Conservation (phyloP, 2,329 filamentous ascomycete genomes). For the Juglanconis oblonga region DNA sequence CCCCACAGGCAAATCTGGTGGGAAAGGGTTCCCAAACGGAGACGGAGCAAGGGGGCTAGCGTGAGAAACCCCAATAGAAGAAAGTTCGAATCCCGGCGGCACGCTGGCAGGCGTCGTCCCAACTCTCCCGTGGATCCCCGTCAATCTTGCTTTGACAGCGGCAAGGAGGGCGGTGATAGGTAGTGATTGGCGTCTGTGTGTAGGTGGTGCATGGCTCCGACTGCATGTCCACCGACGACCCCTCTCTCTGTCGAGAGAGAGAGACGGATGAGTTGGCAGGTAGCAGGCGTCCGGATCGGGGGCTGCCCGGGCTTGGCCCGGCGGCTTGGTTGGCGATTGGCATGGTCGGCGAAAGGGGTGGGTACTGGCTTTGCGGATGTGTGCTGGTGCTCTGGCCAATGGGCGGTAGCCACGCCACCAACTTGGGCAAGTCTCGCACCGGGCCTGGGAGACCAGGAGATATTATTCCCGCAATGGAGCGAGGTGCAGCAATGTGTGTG, state of each 20-base stretch:
- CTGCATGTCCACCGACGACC: background rate
- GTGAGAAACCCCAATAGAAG: background rate
- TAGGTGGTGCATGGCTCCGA: slow-evolving; percentile 1
- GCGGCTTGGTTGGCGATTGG: background rate
- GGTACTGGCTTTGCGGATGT: background rate
- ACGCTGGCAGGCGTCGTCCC: slow-evolving; percentile 1
- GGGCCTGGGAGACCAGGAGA: background rate
- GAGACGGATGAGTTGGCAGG: slow-evolving; percentile 9
- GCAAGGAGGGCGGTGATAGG: background rate
- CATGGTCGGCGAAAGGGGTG: background rate
- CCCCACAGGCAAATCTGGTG: slow-evolving; percentile 3
- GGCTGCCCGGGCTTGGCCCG: background rate
- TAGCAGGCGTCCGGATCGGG: background rate
- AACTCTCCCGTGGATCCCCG: background rate
- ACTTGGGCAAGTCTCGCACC: background rate
- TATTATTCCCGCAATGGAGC: background rate
- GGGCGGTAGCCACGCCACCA: slow-evolving; percentile 1
- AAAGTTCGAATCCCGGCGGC: background rate
- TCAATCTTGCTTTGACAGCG: slow-evolving; percentile 4
- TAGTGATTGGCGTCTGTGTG: background rate
- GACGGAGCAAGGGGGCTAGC: background rate
- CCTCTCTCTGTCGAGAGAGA: background rate
- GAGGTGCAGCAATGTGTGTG: background rate
- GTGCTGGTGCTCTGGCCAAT: background rate
- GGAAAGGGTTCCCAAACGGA: slow-evolving; percentile 6